Base-by-base conservation (phyloP, 176 grass and related monocot species). In the Triticum aestivum region DNA sequence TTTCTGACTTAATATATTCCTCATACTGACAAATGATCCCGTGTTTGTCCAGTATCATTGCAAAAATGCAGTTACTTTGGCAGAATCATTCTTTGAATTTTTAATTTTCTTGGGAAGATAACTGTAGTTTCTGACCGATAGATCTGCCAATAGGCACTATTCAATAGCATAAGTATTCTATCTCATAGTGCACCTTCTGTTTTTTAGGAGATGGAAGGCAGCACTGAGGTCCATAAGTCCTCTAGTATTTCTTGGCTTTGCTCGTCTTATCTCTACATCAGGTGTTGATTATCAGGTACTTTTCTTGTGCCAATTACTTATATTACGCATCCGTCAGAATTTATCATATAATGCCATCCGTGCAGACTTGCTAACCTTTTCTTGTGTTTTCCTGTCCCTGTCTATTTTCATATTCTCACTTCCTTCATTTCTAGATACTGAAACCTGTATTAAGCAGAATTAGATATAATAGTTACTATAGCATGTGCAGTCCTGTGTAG, bases 261-360 rank as follows among this genome's bases (percentile, higher is more conserved):
- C 85, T 88, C 96, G 96, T 83, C 90, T 98, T 75, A 89, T 95
- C 79, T 92, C 86, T n/a, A 98, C 96, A 84, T 86, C 78, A 37
- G 86, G 89, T 51, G 84, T 95, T 79, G 96, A 98, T 91, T 98
- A 98, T 94, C 96, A 98, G 93, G 96, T 98, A 21, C 9, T 75
- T 91, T 77, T 73, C 8, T 49, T 62, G 63, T 79, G 59, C 5
- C 56, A 86, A 14, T 84, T 90, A 65, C n/a, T 12, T 89, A 44
- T 75, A 62, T 76, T 83, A 64, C 3, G 23, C 47, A 44, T 92
- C 67, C 23, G 24, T 77, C 78, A 29, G 21, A 62, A 83, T 35
- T 85, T 58, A 7, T 23, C 59, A 84, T 62, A 8, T 20, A 49
- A 14, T 49, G 79, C 12, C 79, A 51, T 83, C 82, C 64, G 8